Evolutionary conservation across 1,284 basidiomycete genomes (phyloP).

Genomic region (Sanghuangporus weigelae): DNA sequence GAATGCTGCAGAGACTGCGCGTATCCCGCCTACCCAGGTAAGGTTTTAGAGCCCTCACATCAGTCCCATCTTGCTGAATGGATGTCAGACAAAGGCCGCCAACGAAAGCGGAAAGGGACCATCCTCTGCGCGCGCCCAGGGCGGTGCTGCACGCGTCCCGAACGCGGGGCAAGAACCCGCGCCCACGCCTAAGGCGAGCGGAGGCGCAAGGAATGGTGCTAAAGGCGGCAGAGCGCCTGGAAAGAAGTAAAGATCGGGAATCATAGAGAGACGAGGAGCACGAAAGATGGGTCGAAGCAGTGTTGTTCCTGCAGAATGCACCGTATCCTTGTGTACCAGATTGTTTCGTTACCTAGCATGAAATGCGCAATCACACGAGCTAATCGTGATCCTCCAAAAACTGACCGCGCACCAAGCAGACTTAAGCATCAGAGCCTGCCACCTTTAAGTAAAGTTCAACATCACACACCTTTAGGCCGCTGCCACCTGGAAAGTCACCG

Average conservation of each 20-base stretch:
- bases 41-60: not conserved
- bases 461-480: too few relatives aligned
- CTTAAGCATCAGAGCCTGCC: not conserved
- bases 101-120: conserved; percentile 28
- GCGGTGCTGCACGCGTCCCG: conserved; percentile 24
- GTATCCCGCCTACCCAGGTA: conserved; percentile 31
- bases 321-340: not conserved
- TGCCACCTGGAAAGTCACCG: too few relatives aligned
- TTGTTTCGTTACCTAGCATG: not conserved
- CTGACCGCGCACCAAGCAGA: not conserved
- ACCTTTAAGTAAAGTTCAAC: too few relatives aligned
- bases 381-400: not conserved
- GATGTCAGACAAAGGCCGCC: conserved; percentile 27
- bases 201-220: not conserved
- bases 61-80: not conserved
- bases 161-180: conserved; percentile 14
- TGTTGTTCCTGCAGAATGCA: not conserved
- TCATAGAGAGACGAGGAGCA: not conserved
- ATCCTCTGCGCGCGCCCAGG: conserved; percentile 28
- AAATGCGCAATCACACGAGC: not conserved
- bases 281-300: not conserved
- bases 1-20: conserved; percentile 25
- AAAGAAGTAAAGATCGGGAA: not conserved
- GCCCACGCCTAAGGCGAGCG: not conserved
- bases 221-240: not conserved